These are phyloP conservation scores for Sclerotiophoma versabilis DNA, from an alignment of 2,329 filamentous ascomycete species.

Conservation along the genomic window DNA sequence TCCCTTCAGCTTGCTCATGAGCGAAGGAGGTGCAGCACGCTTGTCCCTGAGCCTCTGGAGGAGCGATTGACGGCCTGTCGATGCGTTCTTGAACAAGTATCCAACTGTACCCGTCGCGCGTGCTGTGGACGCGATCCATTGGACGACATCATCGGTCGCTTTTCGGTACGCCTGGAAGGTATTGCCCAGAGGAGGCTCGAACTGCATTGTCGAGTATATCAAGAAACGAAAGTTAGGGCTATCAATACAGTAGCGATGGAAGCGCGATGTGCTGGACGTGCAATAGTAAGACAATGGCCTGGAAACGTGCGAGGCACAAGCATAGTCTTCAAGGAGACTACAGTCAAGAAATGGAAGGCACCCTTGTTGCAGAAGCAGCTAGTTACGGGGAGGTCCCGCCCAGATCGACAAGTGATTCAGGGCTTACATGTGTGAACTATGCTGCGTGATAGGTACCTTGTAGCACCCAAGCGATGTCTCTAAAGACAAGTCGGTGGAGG, in stretches of 20 bases:
- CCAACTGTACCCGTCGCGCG: slow-evolving; percentile 17
- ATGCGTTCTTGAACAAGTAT: not conserved
- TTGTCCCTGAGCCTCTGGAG: slow-evolving; percentile 3
- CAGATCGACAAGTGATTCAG: not conserved
- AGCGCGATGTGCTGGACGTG: not conserved
- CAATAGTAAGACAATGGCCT: not conserved
- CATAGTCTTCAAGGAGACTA: not conserved
- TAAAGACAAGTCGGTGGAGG: too few relatives aligned
- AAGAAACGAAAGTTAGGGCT: not conserved
- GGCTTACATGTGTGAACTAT: not conserved
- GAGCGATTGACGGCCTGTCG: not conserved
- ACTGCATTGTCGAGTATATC: slow-evolving; percentile 3
- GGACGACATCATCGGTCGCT: slow-evolving; percentile 17
- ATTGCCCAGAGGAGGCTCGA: slow-evolving; percentile 14
- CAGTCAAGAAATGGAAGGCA: not conserved
- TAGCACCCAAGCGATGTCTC: too few relatives aligned
- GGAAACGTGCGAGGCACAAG: not conserved
- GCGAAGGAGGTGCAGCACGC: not conserved
- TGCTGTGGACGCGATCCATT: slow-evolving; percentile 23
- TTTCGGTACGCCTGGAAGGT: slow-evolving; percentile 16
- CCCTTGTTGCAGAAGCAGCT: not conserved
- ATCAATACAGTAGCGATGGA: not conserved
- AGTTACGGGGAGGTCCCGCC: not conserved
- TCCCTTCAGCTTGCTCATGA: not conserved
- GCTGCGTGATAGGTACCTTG: not conserved